These are phyloP conservation scores for Russula foetens DNA, from an alignment of 768 basidiomycete genomes.

Conservation along the genomic window DNA sequence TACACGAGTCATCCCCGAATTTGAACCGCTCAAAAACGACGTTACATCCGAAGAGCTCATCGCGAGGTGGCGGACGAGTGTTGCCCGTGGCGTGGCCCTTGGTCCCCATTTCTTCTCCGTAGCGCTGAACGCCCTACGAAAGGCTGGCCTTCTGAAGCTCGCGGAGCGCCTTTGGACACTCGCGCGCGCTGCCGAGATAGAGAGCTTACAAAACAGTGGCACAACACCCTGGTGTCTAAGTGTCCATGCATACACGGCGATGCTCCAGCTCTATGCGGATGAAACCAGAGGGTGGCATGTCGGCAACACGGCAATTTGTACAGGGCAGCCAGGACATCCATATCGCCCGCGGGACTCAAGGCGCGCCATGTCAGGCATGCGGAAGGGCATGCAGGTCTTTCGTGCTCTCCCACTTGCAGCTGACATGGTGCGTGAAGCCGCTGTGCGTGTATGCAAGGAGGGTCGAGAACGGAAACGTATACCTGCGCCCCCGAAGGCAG, in stretches of 20 bases:
- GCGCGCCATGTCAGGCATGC: background rate
- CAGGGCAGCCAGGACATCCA: background rate
- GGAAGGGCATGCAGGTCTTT: slow-evolving; percentile 4
- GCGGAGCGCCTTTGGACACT: slow-evolving; percentile 60
- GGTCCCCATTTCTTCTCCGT: slow-evolving; percentile 56
- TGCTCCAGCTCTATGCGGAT: slow-evolving; percentile 52
- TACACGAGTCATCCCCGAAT: slow-evolving; percentile 49
- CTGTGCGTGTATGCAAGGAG: background rate
- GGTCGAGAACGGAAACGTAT: background rate
- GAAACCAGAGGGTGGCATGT: slow-evolving; percentile 31
- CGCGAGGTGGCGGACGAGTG: background rate
- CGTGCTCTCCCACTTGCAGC: background rate
- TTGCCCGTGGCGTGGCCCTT: slow-evolving; percentile 22
- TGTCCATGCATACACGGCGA: slow-evolving; percentile 60
- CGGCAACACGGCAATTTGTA: background rate
- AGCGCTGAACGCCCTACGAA: slow-evolving; percentile 52
- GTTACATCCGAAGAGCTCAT: background rate
- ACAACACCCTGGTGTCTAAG: slow-evolving; percentile 54
- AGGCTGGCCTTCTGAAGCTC: slow-evolving; percentile 43
- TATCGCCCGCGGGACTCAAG: background rate
- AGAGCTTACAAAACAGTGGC: slow-evolving; percentile 37
- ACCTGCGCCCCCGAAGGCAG: slow-evolving; percentile 26
- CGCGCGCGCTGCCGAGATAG: slow-evolving; percentile 47
- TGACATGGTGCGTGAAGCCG: background rate
- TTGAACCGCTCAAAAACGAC: slow-evolving; percentile 23